These are phyloP conservation scores for Luffa aegyptiaca DNA, from an alignment of 306 rosid species.

Conservation along the genomic window DNA sequence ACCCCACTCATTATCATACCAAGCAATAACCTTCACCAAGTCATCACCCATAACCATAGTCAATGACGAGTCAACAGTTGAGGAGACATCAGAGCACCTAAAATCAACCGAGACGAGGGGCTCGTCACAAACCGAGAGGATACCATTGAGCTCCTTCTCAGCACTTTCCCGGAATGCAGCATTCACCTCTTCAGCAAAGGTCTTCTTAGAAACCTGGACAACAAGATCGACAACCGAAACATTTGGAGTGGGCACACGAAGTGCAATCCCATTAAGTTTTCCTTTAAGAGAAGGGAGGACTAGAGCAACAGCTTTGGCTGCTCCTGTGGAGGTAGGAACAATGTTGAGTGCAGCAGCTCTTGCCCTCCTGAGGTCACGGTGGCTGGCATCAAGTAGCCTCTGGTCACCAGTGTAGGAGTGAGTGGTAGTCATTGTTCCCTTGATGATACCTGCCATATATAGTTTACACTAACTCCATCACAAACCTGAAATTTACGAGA, in stretches of 20 bases:
- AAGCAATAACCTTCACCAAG: conserved; percentile 95
- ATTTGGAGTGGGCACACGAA: conserved; percentile 95
- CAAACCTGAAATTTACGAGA: not conserved
- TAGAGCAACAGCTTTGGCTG: conserved; percentile 98
- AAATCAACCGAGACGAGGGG: conserved; percentile 93
- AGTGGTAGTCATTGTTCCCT: conserved; percentile 98
- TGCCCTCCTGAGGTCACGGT: conserved; percentile 93
- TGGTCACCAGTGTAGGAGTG: conserved; percentile 99
- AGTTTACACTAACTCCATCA: not conserved
- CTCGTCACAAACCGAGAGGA: conserved; percentile 87
- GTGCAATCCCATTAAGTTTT: conserved; percentile 85
- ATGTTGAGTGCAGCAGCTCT: conserved; percentile 95
- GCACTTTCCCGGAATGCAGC: conserved; percentile 90
- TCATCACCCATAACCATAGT: conserved; percentile 99
- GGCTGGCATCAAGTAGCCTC: conserved; percentile 96
- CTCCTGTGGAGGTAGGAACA: conserved; percentile 94
- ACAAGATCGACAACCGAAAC: conserved; percentile 94
- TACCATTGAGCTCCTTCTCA: conserved; percentile 59
- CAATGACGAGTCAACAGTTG: conserved; percentile 91
- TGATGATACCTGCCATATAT: conserved; percentile 51
- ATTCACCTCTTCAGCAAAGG: conserved; percentile 91
- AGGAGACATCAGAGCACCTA: conserved; percentile 83
- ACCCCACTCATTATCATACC: conserved; percentile 99
- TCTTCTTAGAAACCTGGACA: conserved; percentile 86
- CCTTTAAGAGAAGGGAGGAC: conserved; percentile 91